A percentile compares a stretch with the other conserved stretches of the same genome.
phyloP scores from a whole-genome alignment of 2,329 filamentous ascomycete species.

The Pyrenophora seminiperda region DNA sequence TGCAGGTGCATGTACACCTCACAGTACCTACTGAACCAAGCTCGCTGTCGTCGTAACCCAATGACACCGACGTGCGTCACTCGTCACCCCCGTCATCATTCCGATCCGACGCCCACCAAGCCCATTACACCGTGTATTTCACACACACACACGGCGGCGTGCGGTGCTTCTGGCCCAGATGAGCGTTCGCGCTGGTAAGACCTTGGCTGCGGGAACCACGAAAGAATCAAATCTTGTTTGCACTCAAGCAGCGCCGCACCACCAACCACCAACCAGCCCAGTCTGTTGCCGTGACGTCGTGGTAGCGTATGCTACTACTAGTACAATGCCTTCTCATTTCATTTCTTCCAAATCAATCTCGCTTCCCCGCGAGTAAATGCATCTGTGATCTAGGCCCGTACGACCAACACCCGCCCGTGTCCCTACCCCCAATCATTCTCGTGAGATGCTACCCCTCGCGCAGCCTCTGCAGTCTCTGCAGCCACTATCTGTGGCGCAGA shows the following conservation, averaged over 20 bases:
- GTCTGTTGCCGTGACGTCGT: conserved; percentile 16
- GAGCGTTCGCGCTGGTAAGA: conserved; percentile 8
- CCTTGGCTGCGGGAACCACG: conserved; percentile 3
- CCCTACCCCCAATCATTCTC: conserved; percentile 4
- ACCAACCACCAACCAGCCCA: too few species aligned
- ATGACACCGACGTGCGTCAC: neutral
- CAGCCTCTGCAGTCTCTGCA: neutral
- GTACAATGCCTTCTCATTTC: conserved; percentile 20
- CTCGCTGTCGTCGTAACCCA: neutral
- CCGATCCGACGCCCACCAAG: neutral
- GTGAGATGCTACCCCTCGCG: neutral
- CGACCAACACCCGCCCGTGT: conserved; percentile 1
- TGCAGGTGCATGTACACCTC: conserved; percentile 27
- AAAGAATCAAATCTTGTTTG: conserved; percentile 30
- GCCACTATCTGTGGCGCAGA: conserved; percentile 27
- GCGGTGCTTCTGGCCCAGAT: neutral
- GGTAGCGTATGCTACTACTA: conserved; percentile 9
- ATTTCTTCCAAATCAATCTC: conserved; percentile 8
- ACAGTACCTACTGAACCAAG: conserved; percentile 8
- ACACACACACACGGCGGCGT: conserved; percentile 8
- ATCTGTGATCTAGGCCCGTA: conserved; percentile 6
- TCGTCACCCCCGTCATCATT: neutral
- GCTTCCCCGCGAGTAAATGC: conserved; percentile 16
- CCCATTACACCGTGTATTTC: neutral
- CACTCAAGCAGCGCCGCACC: conserved; percentile 17